Conservation (phyloP, 2,329 filamentous ascomycete species). For the Exophiala phaeomuriformis region DNA sequence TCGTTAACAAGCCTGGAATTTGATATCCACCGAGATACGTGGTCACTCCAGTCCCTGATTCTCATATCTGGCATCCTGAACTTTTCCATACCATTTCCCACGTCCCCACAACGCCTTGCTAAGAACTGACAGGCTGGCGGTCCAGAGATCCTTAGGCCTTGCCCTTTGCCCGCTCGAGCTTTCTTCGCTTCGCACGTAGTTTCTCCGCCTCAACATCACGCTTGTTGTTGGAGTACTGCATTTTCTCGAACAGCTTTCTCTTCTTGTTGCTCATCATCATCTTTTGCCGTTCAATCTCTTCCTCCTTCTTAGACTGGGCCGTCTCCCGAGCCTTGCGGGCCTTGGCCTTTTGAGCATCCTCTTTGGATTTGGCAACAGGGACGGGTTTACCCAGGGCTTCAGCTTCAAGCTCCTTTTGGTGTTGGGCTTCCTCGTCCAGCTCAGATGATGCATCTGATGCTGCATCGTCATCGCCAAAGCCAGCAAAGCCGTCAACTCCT, state of each 20-base stretch:
- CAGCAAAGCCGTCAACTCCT: conserved; percentile 41
- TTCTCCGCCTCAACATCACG: conserved; percentile 84
- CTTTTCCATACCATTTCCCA: neutral
- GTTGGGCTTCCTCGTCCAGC: conserved; percentile 56
- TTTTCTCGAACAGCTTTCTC: conserved; percentile 94
- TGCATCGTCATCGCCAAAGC: conserved; percentile 49
- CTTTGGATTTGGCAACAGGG: conserved; percentile 41
- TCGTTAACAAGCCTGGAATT: too few species aligned
- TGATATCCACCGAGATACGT: too few species aligned
- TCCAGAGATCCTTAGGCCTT: neutral
- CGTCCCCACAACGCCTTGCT: conserved; percentile 6
- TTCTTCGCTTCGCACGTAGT: conserved; percentile 82
- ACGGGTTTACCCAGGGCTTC: conserved; percentile 66
- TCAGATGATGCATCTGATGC: conserved; percentile 46
- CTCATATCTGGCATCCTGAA: neutral
- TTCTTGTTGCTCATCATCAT: conserved; percentile 99
- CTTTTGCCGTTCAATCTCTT: conserved; percentile 87
- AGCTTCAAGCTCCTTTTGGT: conserved; percentile 87
- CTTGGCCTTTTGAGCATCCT: conserved; percentile 59
- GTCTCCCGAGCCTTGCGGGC: conserved; percentile 61
- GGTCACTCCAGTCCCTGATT: too few species aligned
- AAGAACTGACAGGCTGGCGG: neutral
- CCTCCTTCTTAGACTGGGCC: conserved; percentile 59
- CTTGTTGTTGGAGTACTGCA: conserved; percentile 91
- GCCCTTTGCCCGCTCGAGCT: conserved; percentile 53